Percentiles rank a stretch among this genome's conserved stretches.
These are phyloP conservation scores for Citrus maxima DNA, from an alignment of 345 rosid genomes.

Conservation along the genomic window DNA sequence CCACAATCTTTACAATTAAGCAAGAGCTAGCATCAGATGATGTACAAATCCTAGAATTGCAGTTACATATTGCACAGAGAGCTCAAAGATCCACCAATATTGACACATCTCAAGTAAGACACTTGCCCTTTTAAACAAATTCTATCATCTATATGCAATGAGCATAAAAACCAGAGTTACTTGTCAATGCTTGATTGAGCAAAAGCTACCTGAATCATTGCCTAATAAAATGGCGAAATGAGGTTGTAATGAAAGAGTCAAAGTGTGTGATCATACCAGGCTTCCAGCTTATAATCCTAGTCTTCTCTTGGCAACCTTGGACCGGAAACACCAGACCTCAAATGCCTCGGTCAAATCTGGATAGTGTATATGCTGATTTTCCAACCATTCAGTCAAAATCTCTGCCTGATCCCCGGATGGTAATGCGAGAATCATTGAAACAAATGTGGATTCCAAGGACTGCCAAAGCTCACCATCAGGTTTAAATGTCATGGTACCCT, in stretches of 20 bases:
- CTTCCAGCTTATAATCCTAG: conserved; percentile 35
- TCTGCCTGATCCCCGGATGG: conserved; percentile 83
- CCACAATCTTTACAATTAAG: conserved; percentile 17
- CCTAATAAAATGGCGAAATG: conserved; percentile 4
- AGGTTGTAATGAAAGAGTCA: background rate
- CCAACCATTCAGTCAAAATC: conserved; percentile 81
- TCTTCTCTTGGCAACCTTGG: conserved; percentile 76
- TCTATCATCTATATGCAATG: background rate
- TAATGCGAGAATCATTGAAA: conserved; percentile 63
- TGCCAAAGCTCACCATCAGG: conserved; percentile 78
- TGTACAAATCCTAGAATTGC: conserved; percentile 1
- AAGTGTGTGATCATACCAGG: conserved; percentile 5
- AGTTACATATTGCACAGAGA: background rate
- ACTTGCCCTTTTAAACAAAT: background rate
- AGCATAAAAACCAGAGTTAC: background rate
- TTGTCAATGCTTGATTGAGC: background rate
- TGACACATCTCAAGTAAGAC: background rate
- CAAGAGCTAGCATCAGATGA: conserved; percentile 11
- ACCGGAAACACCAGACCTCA: conserved; percentile 85
- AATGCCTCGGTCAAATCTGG: conserved; percentile 92
- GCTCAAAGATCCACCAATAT: background rate
- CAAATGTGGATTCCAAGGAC: conserved; percentile 72
- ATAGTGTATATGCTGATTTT: conserved; percentile 45
- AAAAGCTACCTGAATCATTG: conserved; percentile 15
- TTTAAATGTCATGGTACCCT: conserved; percentile 33